Percentiles rank a stretch among this genome's conserved stretches.
Evolutionary conservation across 148 eudicot species (phyloP).

Genomic region (Chenopodium quinoa): DNA sequence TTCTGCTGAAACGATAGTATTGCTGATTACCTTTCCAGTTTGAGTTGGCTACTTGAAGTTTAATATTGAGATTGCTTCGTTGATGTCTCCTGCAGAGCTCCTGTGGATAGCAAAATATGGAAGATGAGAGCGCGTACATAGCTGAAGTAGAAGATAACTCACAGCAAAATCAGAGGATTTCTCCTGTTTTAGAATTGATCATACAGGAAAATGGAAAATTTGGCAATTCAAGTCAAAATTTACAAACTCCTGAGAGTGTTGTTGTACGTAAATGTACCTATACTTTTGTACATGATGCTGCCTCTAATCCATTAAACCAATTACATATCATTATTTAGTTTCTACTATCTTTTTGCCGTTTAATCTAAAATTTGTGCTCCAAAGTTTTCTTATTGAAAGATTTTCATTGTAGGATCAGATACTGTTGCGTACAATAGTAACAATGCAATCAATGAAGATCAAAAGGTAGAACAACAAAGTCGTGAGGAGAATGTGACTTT

Average conservation of each 20-base stretch:
- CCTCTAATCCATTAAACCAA: background rate
- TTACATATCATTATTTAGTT: too few relatives aligned
- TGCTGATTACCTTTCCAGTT: constrained; percentile 13
- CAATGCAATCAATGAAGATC: constrained; percentile 24
- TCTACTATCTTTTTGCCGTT: background rate
- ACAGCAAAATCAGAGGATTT: constrained; percentile 27
- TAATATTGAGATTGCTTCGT: constrained; percentile 17
- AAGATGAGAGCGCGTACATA: constrained; percentile 40
- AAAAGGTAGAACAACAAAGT: constrained; percentile 28
- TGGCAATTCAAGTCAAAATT: constrained; percentile 26
- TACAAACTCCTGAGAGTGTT: constrained; percentile 25
- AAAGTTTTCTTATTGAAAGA: background rate
- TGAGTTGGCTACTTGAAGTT: constrained; percentile 5
- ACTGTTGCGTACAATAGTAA: constrained; percentile 30
- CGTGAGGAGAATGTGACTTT: constrained; percentile 24
- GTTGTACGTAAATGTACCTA: background rate
- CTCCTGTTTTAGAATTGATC: constrained; percentile 33
- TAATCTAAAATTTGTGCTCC: background rate
- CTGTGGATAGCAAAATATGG: constrained; percentile 61
- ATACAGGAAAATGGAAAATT: constrained; percentile 24
- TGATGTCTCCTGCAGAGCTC: constrained; percentile 67
- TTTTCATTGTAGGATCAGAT: constrained; percentile 27
- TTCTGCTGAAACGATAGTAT: constrained; percentile 9
- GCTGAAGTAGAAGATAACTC: constrained; percentile 31
- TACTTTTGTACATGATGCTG: background rate